Base-by-base conservation (phyloP, 768 basidiomycete species). In the Candolleomyces efflorescens region DNA sequence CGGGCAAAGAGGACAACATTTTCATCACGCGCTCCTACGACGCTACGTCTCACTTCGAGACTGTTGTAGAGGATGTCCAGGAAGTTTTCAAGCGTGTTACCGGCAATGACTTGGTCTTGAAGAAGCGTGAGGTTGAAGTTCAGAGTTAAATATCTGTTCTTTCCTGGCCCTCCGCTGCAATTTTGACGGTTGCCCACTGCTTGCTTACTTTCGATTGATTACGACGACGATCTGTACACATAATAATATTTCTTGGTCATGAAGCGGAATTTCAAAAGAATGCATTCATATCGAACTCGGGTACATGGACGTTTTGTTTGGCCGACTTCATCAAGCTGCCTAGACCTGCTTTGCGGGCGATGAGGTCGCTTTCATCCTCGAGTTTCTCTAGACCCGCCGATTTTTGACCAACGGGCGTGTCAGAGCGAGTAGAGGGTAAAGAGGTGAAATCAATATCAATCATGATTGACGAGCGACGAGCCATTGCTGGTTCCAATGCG, bases 21-120 rank as follows among this genome's bases (percentile, higher is more conserved):
- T 99, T 91, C 79, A 87, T 99, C 76, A 99, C 97, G 55, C 89
- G 89, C 55, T 97, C 94, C 15, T 99, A 98, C 74, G 97, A 99
- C 69, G 96, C 97, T 7, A 98, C 97, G 11, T 94, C 92, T 26
- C 97, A 99, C 76, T 98, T 99, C 71, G 97, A 99, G 80, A 97
- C 93, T 24, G 95, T 98, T 48, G 93, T 96, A 23, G 94, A 98
- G 53, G 96, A 99, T 59, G 97, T 99, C 38, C 88, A 90, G 60
- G 91, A 98, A 72, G 92, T 98, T 43, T 99, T 94, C 93, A 86
- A 89, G 78, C 82, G 95, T 55, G 85, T 96, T 54, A 78, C 81
- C 3, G 93, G 90, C 51, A 77, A 76, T 50, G 85, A 88, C 51
- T 80, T 96, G 53, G 90, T 87, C 55, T 82, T 96, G 65, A 94